These are phyloP conservation scores for Takakia lepidozioides DNA, from an alignment of 225 moss, liverwort and hornwort species.

Conservation along the genomic window DNA sequence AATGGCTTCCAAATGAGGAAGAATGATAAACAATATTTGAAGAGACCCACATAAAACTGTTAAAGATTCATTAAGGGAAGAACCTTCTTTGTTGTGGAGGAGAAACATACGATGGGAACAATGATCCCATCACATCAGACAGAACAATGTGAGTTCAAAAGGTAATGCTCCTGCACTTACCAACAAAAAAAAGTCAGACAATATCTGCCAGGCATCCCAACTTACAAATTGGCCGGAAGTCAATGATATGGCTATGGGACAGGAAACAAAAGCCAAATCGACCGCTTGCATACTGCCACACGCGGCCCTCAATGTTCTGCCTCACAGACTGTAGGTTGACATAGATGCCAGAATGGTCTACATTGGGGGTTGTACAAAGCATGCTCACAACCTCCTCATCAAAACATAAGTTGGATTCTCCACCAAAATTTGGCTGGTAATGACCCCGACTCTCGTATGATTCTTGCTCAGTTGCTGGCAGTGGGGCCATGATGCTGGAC, in stretches of 20 bases:
- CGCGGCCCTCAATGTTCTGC: slow-evolving; percentile 42
- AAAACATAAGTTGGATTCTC: slow-evolving; percentile 13
- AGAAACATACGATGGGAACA: too few species aligned
- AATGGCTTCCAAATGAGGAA: too few species aligned
- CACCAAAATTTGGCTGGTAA: slow-evolving; percentile 22
- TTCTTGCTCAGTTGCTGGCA: slow-evolving; percentile 49
- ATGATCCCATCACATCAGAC: too few species aligned
- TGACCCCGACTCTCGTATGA: slow-evolving; percentile 48
- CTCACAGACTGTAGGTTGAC: slow-evolving; percentile 12
- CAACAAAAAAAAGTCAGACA: too few species aligned
- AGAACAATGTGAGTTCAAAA: too few species aligned
- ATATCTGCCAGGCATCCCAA: slow-evolving; percentile 27
- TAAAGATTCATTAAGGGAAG: too few species aligned
- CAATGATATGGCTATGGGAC: slow-evolving; percentile 41
- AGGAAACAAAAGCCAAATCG: slow-evolving; percentile 73
- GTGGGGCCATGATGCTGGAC: slow-evolving; percentile 45
- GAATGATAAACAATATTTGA: too few species aligned
- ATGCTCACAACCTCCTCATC: slow-evolving; percentile 75
- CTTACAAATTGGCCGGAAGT: slow-evolving; percentile 77
- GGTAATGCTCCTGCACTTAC: too few species aligned
- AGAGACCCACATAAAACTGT: too few species aligned
- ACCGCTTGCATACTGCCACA: slow-evolving; percentile 95
- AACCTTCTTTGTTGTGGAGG: too few species aligned
- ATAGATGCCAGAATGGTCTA: slow-evolving; percentile 31
- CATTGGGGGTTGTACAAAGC: slow-evolving; percentile 51